These are phyloP conservation scores for Boletus mariae DNA, from an alignment of 1,284 basidiomycete species.

Conservation along the genomic window DNA sequence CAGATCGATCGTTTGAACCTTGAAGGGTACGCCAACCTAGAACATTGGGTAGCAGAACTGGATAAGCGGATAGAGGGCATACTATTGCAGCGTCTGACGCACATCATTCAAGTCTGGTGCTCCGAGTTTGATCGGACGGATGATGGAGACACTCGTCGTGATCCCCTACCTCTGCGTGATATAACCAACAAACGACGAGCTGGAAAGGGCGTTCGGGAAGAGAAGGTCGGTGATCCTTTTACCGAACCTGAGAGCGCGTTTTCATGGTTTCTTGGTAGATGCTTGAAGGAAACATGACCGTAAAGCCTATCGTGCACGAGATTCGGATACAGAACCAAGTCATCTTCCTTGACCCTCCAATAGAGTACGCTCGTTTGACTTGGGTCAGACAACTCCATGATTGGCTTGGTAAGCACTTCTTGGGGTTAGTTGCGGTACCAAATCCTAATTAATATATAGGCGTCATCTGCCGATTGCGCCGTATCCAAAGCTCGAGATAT, in stretches of 20 bases:
- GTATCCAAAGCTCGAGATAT: constrained; percentile 93
- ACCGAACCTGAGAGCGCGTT: not conserved
- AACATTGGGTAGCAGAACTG: constrained; percentile 89
- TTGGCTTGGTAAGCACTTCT: constrained; percentile 68
- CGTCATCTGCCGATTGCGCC: constrained; percentile 82
- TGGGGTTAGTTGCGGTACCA: constrained; percentile 30
- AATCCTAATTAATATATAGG: constrained; percentile 38
- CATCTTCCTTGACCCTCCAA: constrained; percentile 96
- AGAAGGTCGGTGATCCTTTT: constrained; percentile 50
- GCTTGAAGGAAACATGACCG: constrained; percentile 63
- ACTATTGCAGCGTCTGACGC: constrained; percentile 72
- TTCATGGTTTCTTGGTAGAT: constrained; percentile 38
- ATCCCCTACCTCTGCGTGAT: constrained; percentile 49
- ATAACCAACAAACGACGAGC: constrained; percentile 57
- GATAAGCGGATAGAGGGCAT: constrained; percentile 86
- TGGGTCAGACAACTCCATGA: constrained; percentile 93
- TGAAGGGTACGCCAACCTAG: constrained; percentile 97
- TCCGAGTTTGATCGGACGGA: constrained; percentile 75
- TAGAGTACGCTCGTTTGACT: constrained; percentile 87
- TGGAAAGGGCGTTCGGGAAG: constrained; percentile 67
- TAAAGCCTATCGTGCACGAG: constrained; percentile 88
- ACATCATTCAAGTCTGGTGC: constrained; percentile 87
- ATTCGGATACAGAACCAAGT: constrained; percentile 98
- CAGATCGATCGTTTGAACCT: constrained; percentile 93
- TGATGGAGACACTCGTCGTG: constrained; percentile 58